phyloP scores from a whole-genome alignment of 345 rosid genomes.

The Hypericum androsaemum region DNA sequence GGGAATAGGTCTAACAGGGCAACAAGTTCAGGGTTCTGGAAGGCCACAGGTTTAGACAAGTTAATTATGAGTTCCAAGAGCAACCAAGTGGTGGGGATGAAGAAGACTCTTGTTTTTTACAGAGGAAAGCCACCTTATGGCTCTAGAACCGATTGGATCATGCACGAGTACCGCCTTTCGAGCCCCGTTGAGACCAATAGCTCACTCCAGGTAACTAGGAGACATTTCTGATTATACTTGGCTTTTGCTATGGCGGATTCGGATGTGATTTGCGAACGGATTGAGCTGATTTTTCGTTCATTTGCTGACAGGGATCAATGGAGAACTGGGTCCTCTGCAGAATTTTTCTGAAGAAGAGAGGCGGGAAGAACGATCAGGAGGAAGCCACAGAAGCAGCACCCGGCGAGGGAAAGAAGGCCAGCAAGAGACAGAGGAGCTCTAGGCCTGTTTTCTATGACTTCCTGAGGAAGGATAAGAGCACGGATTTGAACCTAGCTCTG shows the following conservation, averaged over 20 bases:
- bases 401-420: slow-evolving; percentile 26
- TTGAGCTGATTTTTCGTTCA: background rate
- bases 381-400: slow-evolving; percentile 8
- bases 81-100: slow-evolving; percentile 63
- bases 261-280: slow-evolving; percentile 3
- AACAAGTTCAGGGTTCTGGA: slow-evolving; percentile 84
- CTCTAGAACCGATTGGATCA: slow-evolving; percentile 83
- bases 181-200: slow-evolving; percentile 15
- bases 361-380: slow-evolving; percentile 32
- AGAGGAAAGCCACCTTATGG: slow-evolving; percentile 89
- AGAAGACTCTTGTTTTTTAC: slow-evolving; percentile 96
- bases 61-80: slow-evolving; percentile 54
- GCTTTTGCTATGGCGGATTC: background rate
- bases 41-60: slow-evolving; percentile 88
- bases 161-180: slow-evolving; percentile 88
- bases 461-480: slow-evolving; percentile 36
- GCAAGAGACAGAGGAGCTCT: slow-evolving; percentile 14
- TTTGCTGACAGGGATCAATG: slow-evolving; percentile 24
- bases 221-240: background rate
- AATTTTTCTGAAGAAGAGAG: slow-evolving; percentile 80
- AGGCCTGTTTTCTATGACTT: slow-evolving; percentile 75
- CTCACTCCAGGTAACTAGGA: slow-evolving; percentile 26
- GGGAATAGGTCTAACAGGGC: slow-evolving; percentile 89
- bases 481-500: slow-evolving; percentile 57
- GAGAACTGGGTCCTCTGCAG: slow-evolving; percentile 94